Conservation (phyloP, 2,329 filamentous ascomycete genomes). For the Sporothrix dimorphospora region DNA sequence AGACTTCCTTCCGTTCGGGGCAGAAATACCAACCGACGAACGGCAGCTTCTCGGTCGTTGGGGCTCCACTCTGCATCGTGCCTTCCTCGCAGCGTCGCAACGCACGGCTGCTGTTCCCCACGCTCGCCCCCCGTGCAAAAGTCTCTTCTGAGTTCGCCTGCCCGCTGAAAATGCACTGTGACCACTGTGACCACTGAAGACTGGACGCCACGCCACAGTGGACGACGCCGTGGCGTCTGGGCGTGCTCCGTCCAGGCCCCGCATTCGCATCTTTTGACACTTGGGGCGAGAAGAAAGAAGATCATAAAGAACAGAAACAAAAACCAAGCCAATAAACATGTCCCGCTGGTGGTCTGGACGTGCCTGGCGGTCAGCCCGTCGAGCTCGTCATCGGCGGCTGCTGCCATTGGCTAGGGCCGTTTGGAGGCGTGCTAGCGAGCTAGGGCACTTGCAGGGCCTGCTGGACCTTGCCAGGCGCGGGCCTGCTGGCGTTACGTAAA, state of each 20-base stretch:
- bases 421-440: too few species aligned
- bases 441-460: not conserved
- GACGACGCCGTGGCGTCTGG: not conserved
- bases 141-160: not conserved
- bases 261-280: not conserved
- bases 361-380: conserved; percentile 12
- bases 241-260: not conserved
- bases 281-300: not conserved
- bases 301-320: not conserved
- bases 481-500: conserved; percentile 20
- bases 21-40: not conserved
- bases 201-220: not conserved
- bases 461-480: not conserved
- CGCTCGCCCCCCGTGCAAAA: not conserved
- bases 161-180: not conserved
- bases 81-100: not conserved
- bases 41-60: not conserved
- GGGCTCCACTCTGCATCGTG: not conserved
- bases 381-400: conserved; percentile 22
- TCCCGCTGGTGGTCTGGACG: conserved; percentile 10
- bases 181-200: too few species aligned
- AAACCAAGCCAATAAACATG: conserved; percentile 3
- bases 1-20: conserved; percentile 6
- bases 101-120: not conserved
- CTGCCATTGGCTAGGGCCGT: conserved; percentile 18